Conservation (phyloP, 83 land plant genomes). For the Larix sibirica region DNA sequence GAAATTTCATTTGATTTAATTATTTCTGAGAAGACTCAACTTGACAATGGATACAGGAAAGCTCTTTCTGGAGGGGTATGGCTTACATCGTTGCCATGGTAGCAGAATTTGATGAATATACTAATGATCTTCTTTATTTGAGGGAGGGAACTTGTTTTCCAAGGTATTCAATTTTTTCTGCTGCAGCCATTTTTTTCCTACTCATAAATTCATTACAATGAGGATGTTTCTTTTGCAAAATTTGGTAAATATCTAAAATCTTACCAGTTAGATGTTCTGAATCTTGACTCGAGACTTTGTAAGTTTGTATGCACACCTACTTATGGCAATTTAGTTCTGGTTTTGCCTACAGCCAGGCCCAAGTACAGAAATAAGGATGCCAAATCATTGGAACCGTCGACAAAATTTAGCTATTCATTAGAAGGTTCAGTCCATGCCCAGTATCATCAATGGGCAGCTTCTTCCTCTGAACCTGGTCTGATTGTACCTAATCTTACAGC, state of each 20-base stretch:
- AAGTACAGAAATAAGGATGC: conserved; percentile 40
- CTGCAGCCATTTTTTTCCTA: not conserved
- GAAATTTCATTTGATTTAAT: not conserved
- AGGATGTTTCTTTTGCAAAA: not conserved
- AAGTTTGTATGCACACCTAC: conserved; percentile 7
- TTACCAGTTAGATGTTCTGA: not conserved
- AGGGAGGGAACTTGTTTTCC: conserved; percentile 69
- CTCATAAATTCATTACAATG: not conserved
- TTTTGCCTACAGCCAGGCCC: conserved; percentile 50
- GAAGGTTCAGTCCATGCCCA: conserved; percentile 13
- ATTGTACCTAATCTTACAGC: conserved; percentile 54
- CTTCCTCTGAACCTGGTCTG: conserved; percentile 28
- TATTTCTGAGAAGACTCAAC: not conserved
- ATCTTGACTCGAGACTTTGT: not conserved
- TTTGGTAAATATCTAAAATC: not conserved
- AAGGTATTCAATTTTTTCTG: conserved; percentile 39
- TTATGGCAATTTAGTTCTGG: not conserved
- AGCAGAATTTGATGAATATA: conserved; percentile 77
- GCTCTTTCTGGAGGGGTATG: conserved; percentile 55
- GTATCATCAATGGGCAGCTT: conserved; percentile 16
- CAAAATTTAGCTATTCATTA: conserved; percentile 10
- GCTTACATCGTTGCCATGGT: conserved; percentile 71
- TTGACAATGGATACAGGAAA: conserved; percentile 41
- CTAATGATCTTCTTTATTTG: conserved; percentile 74
- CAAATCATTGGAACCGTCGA: conserved; percentile 32